A percentile compares a stretch with the other conserved stretches of the same genome.
Conservation (phyloP, 495 filamentous ascomycete species). For the Lophiostoma macrostomum region DNA sequence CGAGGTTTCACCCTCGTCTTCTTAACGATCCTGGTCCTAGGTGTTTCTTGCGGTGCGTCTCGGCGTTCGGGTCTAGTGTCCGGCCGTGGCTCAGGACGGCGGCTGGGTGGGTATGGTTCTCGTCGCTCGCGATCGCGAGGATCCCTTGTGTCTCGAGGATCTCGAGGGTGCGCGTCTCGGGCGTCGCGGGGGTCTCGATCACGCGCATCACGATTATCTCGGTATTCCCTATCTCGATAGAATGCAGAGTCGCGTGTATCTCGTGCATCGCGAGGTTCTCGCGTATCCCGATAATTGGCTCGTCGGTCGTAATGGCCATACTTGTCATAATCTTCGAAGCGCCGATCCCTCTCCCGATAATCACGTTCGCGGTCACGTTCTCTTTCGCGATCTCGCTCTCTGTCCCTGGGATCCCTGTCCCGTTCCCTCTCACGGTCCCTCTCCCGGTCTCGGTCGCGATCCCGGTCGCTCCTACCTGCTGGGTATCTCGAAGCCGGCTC, state of each 20-base stretch:
- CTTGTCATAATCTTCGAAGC: conserved; percentile 35
- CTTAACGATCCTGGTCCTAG: conserved; percentile 56
- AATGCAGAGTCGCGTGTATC: conserved; percentile 1
- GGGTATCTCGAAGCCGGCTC: conserved; percentile 26
- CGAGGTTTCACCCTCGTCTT: conserved; percentile 68
- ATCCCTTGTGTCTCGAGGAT: conserved; percentile 13
- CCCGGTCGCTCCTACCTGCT: conserved; percentile 25
- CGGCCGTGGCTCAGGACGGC: conserved; percentile 23
- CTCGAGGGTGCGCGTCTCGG: conserved; percentile 12
- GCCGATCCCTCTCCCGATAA: conserved; percentile 23
- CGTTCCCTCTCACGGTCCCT: conserved; percentile 42
- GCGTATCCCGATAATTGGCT: conserved; percentile 10
- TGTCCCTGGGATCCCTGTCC: conserved; percentile 30
- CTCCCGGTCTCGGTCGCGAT: conserved; percentile 43
- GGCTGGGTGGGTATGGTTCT: conserved; percentile 26
- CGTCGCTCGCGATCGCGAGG: conserved; percentile 43
- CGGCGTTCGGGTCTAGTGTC: conserved; percentile 38
- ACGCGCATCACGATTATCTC: conserved; percentile 2
- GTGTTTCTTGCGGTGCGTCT: conserved; percentile 42
- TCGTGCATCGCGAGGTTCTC: conserved; percentile 14
- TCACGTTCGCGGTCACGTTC: conserved; percentile 41
- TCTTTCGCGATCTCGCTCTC: conserved; percentile 36
- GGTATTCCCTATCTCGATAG: conserved; percentile 10
- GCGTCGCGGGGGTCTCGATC: conserved; percentile 15
- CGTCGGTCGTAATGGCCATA: conserved; percentile 25